These are phyloP conservation scores for Ustilago crameri DNA, from an alignment of 1,284 basidiomycete species.

Conservation along the genomic window DNA sequence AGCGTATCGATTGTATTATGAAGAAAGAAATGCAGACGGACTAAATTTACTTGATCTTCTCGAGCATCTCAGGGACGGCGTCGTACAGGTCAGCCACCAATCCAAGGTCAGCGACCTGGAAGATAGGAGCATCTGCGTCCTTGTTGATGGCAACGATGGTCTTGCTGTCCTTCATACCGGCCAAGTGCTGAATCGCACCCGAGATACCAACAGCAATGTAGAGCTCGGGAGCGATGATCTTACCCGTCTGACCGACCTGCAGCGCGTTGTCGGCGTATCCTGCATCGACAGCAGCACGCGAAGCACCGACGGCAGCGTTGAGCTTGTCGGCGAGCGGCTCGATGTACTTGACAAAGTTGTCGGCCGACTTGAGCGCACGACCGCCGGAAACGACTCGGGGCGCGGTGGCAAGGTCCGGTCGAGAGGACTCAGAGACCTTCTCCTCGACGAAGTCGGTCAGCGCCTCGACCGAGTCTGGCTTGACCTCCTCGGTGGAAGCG, in stretches of 20 bases:
- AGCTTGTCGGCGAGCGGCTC: conserved; percentile 93
- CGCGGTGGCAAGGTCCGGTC: conserved; percentile 91
- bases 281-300: conserved; percentile 95
- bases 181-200: conserved; percentile 97
- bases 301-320: conserved; percentile 95
- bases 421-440: conserved; percentile 86
- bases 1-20: neutral
- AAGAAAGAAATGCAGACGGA: neutral
- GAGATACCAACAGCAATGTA: conserved; percentile 97
- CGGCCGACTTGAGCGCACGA: conserved; percentile 91
- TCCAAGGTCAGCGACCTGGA: conserved; percentile 96
- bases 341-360: conserved; percentile 87
- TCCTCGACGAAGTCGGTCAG: conserved; percentile 81
- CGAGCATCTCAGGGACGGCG: conserved; percentile 67
- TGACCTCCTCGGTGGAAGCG: conserved; percentile 75
- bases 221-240: conserved; percentile 81
- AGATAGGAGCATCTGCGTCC: conserved; percentile 98
- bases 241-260: conserved; percentile 99
- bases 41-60: conserved; percentile 44
- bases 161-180: conserved; percentile 99
- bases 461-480: conserved; percentile 75
- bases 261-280: conserved; percentile 98
- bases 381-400: conserved; percentile 92
- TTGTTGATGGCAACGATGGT: conserved; percentile 99
- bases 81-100: conserved; percentile 76